These are phyloP conservation scores for Calendula officinalis DNA, from an alignment of 129 eudicot genomes.

Conservation along the genomic window DNA sequence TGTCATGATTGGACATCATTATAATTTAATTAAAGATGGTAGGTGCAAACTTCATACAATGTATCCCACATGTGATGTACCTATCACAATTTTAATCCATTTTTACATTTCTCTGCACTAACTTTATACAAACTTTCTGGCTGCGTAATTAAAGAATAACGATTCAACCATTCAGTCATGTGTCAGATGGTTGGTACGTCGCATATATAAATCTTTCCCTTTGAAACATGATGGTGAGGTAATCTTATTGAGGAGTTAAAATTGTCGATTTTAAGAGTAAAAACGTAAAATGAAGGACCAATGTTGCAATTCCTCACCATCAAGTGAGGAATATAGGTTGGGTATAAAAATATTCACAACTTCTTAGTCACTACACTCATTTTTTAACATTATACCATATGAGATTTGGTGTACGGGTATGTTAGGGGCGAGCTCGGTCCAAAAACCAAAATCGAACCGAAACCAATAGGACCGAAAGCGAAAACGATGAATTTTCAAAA, in stretches of 20 bases:
- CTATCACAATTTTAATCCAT: neutral
- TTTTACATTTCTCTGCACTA: neutral
- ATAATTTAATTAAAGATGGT: conserved; percentile 7
- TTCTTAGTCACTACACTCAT: too few relatives aligned
- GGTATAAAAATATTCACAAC: too few relatives aligned
- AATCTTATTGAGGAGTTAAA: neutral
- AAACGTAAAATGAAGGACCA: neutral
- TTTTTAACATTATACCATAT: too few relatives aligned
- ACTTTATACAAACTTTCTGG: neutral
- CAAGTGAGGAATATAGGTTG: too few relatives aligned
- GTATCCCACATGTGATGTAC: conserved; percentile 20
- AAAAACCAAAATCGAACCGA: too few relatives aligned
- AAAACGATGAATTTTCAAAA: too few relatives aligned
- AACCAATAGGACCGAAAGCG: too few relatives aligned
- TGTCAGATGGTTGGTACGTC: neutral
- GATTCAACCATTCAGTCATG: neutral
- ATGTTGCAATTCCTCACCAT: neutral
- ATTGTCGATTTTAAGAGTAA: too few relatives aligned
- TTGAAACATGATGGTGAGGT: neutral
- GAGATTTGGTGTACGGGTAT: too few relatives aligned
- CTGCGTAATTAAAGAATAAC: neutral
- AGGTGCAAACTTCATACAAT: conserved; percentile 20
- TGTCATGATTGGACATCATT: conserved; percentile 1
- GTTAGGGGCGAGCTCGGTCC: too few relatives aligned
- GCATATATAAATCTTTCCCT: neutral